Conservation (phyloP, 2,329 filamentous ascomycete species). For the Exophiala aquamarina region DNA sequence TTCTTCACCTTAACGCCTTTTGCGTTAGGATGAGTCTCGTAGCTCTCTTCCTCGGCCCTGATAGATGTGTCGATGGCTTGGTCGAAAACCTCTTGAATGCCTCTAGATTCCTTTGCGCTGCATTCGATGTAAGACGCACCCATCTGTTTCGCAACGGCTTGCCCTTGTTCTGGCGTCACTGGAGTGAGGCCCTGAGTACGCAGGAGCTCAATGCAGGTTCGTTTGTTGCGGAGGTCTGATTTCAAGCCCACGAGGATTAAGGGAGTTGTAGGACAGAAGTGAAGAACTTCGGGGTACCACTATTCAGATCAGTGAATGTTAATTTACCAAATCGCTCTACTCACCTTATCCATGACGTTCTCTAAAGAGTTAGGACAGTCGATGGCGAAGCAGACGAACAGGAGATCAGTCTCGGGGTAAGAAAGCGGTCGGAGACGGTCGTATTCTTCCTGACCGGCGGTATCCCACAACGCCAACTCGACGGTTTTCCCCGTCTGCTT, state of each 20-base stretch:
- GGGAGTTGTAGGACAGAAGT: constrained; percentile 97
- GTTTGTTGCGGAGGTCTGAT: constrained; percentile 92
- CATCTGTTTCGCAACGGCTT: constrained; percentile 89
- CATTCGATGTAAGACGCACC: constrained; percentile 95
- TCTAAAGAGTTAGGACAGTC: constrained; percentile 98
- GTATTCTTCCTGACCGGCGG: constrained; percentile 97
- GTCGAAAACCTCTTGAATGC: constrained; percentile 96
- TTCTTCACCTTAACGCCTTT: constrained; percentile 48
- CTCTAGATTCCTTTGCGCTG: constrained; percentile 94
- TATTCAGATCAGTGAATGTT: constrained; percentile 39
- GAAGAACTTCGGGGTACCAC: constrained; percentile 99
- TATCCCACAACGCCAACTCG: constrained; percentile 97
- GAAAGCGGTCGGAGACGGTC: constrained; percentile 92
- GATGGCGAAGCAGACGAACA: constrained; percentile 99
- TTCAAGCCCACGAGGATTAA: constrained; percentile 95
- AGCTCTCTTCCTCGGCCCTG: constrained; percentile 68
- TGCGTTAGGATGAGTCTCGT: constrained; percentile 36
- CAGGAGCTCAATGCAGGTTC: constrained; percentile 96
- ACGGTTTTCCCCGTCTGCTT: constrained; percentile 86
- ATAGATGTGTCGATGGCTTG: constrained; percentile 87
- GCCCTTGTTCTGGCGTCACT: constrained; percentile 87
- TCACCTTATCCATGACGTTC: constrained; percentile 98
- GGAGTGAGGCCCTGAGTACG: constrained; percentile 96
- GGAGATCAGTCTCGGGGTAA: constrained; percentile 94
- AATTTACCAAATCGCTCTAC: constrained; percentile 25